A percentile compares a stretch with the other conserved stretches of the same genome.
Evolutionary conservation across 2,329 filamentous ascomycete genomes (phyloP).

Genomic region (Neofusicoccum laricinum): DNA sequence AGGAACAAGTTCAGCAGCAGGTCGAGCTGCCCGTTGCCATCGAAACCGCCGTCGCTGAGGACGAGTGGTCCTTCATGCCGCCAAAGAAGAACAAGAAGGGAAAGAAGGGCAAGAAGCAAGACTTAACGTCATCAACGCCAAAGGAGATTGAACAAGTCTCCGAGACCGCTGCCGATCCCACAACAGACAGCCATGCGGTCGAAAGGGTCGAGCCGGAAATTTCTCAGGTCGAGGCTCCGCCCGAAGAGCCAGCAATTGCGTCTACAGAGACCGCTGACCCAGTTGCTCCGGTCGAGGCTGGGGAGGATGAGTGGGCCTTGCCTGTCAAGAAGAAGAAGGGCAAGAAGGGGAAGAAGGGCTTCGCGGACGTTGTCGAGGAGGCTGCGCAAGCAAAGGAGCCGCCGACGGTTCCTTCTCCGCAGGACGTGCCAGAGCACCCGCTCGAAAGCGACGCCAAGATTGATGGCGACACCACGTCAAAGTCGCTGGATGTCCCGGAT

Average conservation of each 20-base stretch:
- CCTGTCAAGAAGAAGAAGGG: conserved; percentile 24
- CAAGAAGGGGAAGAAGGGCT: conserved; percentile 21
- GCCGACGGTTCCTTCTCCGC: not conserved
- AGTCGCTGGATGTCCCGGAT: not conserved
- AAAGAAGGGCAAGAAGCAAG: conserved; percentile 15
- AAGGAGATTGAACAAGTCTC: not conserved
- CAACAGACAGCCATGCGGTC: not conserved
- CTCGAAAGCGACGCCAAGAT: not conserved
- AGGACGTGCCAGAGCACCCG: not conserved
- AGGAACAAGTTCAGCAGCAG: not conserved
- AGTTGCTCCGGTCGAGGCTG: not conserved
- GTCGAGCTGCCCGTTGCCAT: not conserved
- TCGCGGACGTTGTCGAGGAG: not conserved
- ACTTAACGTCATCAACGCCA: not conserved
- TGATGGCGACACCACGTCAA: not conserved
- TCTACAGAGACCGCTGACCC: not conserved
- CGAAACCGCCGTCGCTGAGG: conserved; percentile 7
- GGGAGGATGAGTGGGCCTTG: conserved; percentile 17
- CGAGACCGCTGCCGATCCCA: not conserved
- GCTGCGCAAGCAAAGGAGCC: not conserved
- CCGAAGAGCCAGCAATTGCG: not conserved
- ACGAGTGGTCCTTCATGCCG: not conserved
- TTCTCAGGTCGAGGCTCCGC: not conserved
- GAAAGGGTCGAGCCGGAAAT: not conserved
- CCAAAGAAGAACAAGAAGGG: conserved; percentile 16